Base-by-base conservation (phyloP, 176 grass and related monocot species). In the Oryza officinalis region DNA sequence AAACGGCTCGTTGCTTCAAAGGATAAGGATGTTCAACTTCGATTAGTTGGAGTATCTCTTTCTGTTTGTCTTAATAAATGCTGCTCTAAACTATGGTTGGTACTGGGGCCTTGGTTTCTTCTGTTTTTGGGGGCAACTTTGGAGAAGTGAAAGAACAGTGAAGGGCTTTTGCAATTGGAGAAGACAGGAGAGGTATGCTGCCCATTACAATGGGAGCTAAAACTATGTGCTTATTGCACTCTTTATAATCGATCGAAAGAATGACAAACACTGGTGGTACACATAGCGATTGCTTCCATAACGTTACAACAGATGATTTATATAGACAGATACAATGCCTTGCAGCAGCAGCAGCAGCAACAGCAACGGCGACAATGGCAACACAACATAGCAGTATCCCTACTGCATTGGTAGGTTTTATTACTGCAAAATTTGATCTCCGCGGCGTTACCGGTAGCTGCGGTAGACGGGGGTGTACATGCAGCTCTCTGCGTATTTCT, bases 381-480 rank as follows among this genome's bases (percentile, higher is more conserved):
- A 57, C 43, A 50, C 31, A 86, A 27, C 80, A 61, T 43, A 22
- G 30, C 80, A 84, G 86, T 45, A 35, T 43, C 57, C 63, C 52
- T 57, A n/a, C 52, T 72, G 86, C 81, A 15, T 81, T 38, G 13
- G 31, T 86, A 77, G 38, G 43, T 67, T 78, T 87, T 85, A 82
- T 91, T 77, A 67, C 86, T 79, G 31, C 83, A 90, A 95, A 95
- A 91, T 75, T 74, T 89, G 88, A 86, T 44, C 59, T 22, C 69
- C n/a, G 17, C 50, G 0, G 41, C n/a, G 14, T 88, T 81, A 99
- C 49, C 91, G 83, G 81, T 96, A 99, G 80, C 46, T 92, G 81
- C 89, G 93, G 86, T 99, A 99, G 64, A 80, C 30, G 4, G 97
- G 97, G 35, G 69, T 86, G 89, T 98, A 95, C 93, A 98, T 98